Evolutionary conservation across 169 alveolate genomes (phyloP), one percentile per base, ranked within the genome.

Genomic region (Sarcocystis neurona): DNA sequence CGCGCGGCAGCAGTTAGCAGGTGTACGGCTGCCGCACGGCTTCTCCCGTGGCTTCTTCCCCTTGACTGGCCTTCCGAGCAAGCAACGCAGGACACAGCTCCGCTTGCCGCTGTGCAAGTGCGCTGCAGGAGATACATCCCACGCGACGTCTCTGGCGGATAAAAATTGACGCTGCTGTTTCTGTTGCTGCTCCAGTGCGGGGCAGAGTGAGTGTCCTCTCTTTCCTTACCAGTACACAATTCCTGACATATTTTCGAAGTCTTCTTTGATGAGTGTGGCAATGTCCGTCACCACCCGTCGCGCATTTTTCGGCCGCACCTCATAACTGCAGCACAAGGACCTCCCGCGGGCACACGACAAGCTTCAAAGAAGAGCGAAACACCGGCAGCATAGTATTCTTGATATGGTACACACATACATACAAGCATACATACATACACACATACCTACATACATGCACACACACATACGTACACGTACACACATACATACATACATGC

Each of bases 171-270:
- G n/a, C n/a, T n/a, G n/a, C n/a, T n/a, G n/a, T n/a, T n/a, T n/a
- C n/a, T n/a, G n/a, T n/a, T n/a, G n/a, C n/a, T n/a, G n/a, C n/a
- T n/a, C n/a, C n/a, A n/a, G n/a, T n/a, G n/a, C n/a, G n/a, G n/a
- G n/a, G n/a, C n/a, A n/a, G n/a, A n/a, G n/a, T n/a, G n/a, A n/a
- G n/a, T n/a, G n/a, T n/a, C n/a, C n/a, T n/a, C n/a, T n/a, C 23
- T n/a, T 0, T 66, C 12, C 79, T 39, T 23, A 87, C 91, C 91
- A 87, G 68, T 87, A 87, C 39, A 87, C 80, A 27, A 87, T 87
- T 4, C 91, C 91, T 6, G 66, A 87, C 10, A 72, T 58, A 0
- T 79, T 78, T 5, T 48, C 41, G 50, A 87, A 87, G 37, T 87
- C 50, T 8, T 75, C 34, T 32, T 15, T n/a, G 39, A 87, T 74